These are phyloP conservation scores for Clonostachys byssicola DNA, from an alignment of 2,329 filamentous ascomycete species.

Conservation along the genomic window DNA sequence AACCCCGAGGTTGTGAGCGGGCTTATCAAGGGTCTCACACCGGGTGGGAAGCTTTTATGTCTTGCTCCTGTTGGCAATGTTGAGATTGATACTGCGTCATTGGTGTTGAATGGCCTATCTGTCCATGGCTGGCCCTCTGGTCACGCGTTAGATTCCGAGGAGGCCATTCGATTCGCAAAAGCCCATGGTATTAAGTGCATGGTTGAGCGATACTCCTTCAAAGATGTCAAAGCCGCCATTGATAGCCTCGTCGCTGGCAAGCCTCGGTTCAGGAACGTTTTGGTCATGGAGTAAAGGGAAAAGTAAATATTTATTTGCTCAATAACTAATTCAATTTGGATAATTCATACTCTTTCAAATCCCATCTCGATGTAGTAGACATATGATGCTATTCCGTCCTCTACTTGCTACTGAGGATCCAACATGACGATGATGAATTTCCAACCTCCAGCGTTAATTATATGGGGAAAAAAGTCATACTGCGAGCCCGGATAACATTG, in stretches of 20 bases:
- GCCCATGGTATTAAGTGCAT: slow-evolving; percentile 60
- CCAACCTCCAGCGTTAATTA: too few species aligned
- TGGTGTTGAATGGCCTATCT: slow-evolving; percentile 48
- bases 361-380: not conserved
- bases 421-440: too few species aligned
- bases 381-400: slow-evolving; percentile 2
- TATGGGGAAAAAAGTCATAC: too few species aligned
- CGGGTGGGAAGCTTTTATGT: slow-evolving; percentile 55
- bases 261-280: slow-evolving; percentile 39
- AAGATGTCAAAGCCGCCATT: slow-evolving; percentile 38
- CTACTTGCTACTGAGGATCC: not conserved
- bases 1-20: slow-evolving; percentile 49
- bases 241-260: slow-evolving; percentile 33
- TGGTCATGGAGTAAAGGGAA: slow-evolving; percentile 27
- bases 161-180: slow-evolving; percentile 63
- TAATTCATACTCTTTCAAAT: too few species aligned
- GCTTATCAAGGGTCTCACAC: slow-evolving; percentile 47
- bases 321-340: too few species aligned
- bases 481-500: too few species aligned
- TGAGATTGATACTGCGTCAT: slow-evolving; percentile 31
- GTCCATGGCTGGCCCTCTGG: slow-evolving; percentile 63
- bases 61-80: slow-evolving; percentile 45
- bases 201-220: slow-evolving; percentile 60
- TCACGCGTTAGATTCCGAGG: slow-evolving; percentile 57
- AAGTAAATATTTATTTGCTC: too few species aligned